Base-by-base conservation (phyloP, 768 basidiomycete species). In the Kondoa malvinella region DNA sequence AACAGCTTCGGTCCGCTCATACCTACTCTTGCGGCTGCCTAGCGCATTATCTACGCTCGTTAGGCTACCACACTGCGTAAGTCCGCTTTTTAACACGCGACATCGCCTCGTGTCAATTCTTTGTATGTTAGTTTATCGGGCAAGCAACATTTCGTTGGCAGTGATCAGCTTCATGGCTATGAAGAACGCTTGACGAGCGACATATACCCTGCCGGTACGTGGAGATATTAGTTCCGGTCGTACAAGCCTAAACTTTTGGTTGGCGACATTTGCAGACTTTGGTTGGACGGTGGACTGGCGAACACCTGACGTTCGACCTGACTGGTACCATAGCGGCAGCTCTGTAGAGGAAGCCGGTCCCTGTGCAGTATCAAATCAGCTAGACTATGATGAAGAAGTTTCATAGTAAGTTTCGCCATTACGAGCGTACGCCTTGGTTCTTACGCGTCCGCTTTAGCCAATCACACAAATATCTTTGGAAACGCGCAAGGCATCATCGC, bases 11-110 rank as follows among this genome's bases (percentile, higher is more conserved):
- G n/a, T n/a, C n/a, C n/a, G n/a, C n/a, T n/a, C n/a, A n/a, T n/a
- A n/a, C n/a, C n/a, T n/a, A n/a, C n/a, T n/a, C n/a, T n/a, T n/a
- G n/a, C n/a, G n/a, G n/a, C n/a, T n/a, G n/a, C n/a, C n/a, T n/a
- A n/a, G n/a, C 61, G 14, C 61, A 63, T 33, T 27, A 16, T n/a
- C 16, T 63, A 21, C 61, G 61, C 32, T 26, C 3, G 3, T 32
- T 16, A 8, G 61, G 61, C 61, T 63, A 63, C 61, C 61, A 63
- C n/a, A 63, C 61, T 17, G 61, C 61, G 40, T 50, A 50, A 50
- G 40, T 50, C n/a, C n/a, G n/a, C n/a, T n/a, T n/a, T 32, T 63
- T 34, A 33, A 14, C 27, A 16, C 17, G 29, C 61, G 21, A 31
- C 29, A 63, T 16, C 33, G 61, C 32, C 29, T 34, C 17, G 61